Evolutionary conservation across 257 asterid species (phyloP).

Genomic region (Solanum phureja): DNA sequence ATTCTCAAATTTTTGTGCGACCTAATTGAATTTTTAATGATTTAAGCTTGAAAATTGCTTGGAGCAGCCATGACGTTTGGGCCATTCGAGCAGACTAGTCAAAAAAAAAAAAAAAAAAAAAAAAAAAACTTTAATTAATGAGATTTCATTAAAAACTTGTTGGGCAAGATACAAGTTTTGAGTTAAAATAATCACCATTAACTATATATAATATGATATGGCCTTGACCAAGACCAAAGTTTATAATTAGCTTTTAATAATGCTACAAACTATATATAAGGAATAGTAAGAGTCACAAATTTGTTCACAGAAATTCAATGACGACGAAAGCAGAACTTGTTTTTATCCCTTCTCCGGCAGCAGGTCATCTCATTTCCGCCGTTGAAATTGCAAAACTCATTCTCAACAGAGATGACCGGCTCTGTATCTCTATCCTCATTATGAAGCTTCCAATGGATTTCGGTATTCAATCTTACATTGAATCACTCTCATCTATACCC

Average conservation of each 20-base stretch:
- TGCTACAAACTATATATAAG: neutral
- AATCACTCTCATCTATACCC: too few species aligned
- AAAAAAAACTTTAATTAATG: neutral
- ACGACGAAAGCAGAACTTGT: constrained; percentile 5
- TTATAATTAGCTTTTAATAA: neutral
- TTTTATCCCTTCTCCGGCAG: constrained; percentile 13
- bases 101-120: too few species aligned
- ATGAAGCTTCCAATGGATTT: too few species aligned
- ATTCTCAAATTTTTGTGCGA: neutral
- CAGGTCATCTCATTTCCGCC: constrained; percentile 4
- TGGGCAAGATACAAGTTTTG: neutral
- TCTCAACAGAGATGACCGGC: too few species aligned
- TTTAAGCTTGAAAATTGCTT: neutral
- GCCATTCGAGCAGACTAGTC: neutral
- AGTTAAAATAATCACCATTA: neutral
- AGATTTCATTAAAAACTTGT: too few species aligned
- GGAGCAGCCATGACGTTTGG: neutral
- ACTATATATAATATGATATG: neutral
- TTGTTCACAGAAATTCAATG: neutral
- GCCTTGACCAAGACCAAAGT: neutral
- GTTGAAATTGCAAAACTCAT: too few species aligned
- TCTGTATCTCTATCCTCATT: too few species aligned
- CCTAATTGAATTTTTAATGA: neutral
- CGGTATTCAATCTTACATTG: too few species aligned
- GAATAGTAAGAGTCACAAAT: too few species aligned